phyloP scores from a whole-genome alignment of 192 early-diverging fungal species.

The Allomyces macrogynus region DNA sequence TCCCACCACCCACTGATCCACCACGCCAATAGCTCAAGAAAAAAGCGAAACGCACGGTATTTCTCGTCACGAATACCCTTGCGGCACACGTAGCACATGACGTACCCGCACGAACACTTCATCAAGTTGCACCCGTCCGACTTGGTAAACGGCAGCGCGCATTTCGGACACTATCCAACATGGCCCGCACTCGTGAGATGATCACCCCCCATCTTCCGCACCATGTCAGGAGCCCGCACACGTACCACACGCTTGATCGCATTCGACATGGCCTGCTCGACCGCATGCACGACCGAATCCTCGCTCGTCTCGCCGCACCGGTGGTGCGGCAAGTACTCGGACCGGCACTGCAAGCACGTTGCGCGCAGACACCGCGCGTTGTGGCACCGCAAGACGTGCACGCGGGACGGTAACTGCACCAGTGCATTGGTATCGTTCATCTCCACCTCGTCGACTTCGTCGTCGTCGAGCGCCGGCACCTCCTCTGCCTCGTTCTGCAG shows the following conservation, averaged over 20 bases:
- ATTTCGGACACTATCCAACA: slow-evolving; percentile 11
- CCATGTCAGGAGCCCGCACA: no score
- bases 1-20: no score
- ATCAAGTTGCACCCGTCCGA: slow-evolving; percentile 21
- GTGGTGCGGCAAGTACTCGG: slow-evolving; percentile 12
- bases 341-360: slow-evolving; percentile 10
- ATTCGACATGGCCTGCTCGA: slow-evolving; percentile 16
- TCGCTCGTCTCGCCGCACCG: slow-evolving; percentile 11
- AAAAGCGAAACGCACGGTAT: not conserved
- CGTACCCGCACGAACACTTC: slow-evolving; percentile 14
- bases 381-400: slow-evolving; percentile 12
- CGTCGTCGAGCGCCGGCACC: no score
- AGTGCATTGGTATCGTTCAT: no score
- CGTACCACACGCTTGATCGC: slow-evolving; percentile 16
- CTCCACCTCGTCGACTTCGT: no score
- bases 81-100: slow-evolving; percentile 20
- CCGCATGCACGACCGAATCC: slow-evolving; percentile 12
- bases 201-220: no score
- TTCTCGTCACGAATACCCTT: slow-evolving; percentile 9
- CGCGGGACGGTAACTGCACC: not conserved
- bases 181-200: no score
- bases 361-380: slow-evolving; percentile 9
- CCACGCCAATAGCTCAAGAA: no score
- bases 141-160: slow-evolving; percentile 13
- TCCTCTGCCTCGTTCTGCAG: no score